Base-by-base conservation (phyloP, 1,284 basidiomycete species). In the Ganoderma sp. region DNA sequence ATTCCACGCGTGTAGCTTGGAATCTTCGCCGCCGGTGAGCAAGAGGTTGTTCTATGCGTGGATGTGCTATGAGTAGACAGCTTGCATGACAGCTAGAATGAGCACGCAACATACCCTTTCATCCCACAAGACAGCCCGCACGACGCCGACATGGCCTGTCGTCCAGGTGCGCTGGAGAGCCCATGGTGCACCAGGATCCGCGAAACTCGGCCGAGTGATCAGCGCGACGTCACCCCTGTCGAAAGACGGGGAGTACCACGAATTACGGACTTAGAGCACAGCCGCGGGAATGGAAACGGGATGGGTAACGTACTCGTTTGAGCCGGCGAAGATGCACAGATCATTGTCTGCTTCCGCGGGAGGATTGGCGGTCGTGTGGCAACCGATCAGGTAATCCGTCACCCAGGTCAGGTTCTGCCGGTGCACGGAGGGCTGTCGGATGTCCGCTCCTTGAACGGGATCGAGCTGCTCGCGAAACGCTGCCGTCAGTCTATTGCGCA, bases 371-470 rank as follows among this genome's bases (percentile, higher is more conserved):
- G 68, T 67, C 59, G 76, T 78, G 69, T 81, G 79, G 63, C 78
- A 78, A 5, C 80, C 80, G 66, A 82, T 77, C 58, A 81, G 70
- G 68, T 82, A 82, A 73, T 82, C 80, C 8, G 81, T 81, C n/a
- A 81, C 77, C 81, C 81, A 82, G 22, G 79, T 80, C 19, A 77
- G 66, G 43, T 77, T 74, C 61, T 77, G 77, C 34, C 76, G 75
- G 67, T 81, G 80, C 19, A 81, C 70, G 10, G 80, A 79, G 8
- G 80, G 80, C 25, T 75, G 74, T 12, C 80, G 79, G 62, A 82
- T 80, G 67, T 81, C 80, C 12, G 72, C 66, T 63, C 80, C 75
- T 50, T 78, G 75, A 10, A 77, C 58, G 28, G 73, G 70, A 66
- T 82, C 80, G n/a, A 82, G 75, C 80, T 81, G 66, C 34, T 15